A percentile compares a stretch with the other conserved stretches of the same genome.
phyloP scores from a whole-genome alignment of 176 grass and related monocot genomes.

The Hyparrhenia diplandra region DNA sequence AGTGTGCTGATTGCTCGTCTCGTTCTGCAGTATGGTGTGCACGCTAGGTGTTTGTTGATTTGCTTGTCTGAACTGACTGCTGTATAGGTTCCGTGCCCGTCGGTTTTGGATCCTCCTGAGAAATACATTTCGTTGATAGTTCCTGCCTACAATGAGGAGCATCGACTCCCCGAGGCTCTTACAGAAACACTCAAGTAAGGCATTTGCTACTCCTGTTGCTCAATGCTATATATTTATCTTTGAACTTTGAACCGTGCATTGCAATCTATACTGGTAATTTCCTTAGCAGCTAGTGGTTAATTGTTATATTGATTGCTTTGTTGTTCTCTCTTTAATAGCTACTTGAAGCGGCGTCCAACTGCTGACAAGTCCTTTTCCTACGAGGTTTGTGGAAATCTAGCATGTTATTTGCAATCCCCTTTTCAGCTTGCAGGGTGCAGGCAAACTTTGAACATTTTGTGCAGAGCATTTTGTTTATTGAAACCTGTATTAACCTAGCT shows the following conservation, averaged over 20 bases:
- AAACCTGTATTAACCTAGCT: neutral
- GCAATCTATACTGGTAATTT: neutral
- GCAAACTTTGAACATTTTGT: neutral
- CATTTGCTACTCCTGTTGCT: neutral
- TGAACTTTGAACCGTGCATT: neutral
- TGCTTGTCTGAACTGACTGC: neutral
- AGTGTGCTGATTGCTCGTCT: neutral
- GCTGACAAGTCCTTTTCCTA: conserved; percentile 74
- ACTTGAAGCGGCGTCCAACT: conserved; percentile 64
- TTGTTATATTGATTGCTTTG: neutral
- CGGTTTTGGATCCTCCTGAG: conserved; percentile 71
- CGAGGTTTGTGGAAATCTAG: conserved; percentile 55
- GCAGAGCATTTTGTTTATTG: neutral
- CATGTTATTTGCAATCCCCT: neutral
- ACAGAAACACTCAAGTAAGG: conserved; percentile 73
- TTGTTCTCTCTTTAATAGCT: conserved; percentile 42
- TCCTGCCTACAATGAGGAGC: conserved; percentile 86
- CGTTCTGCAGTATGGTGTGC: neutral
- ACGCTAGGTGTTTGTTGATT: conserved; percentile 24
- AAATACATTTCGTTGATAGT: conserved; percentile 89
- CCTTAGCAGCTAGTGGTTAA: neutral
- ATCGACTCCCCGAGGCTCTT: conserved; percentile 67
- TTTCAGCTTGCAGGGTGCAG: neutral
- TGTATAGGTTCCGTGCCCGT: conserved; percentile 71
- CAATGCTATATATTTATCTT: neutral